phyloP scores from a whole-genome alignment of 23 red algal species.

The Agarophyton chilense region DNA sequence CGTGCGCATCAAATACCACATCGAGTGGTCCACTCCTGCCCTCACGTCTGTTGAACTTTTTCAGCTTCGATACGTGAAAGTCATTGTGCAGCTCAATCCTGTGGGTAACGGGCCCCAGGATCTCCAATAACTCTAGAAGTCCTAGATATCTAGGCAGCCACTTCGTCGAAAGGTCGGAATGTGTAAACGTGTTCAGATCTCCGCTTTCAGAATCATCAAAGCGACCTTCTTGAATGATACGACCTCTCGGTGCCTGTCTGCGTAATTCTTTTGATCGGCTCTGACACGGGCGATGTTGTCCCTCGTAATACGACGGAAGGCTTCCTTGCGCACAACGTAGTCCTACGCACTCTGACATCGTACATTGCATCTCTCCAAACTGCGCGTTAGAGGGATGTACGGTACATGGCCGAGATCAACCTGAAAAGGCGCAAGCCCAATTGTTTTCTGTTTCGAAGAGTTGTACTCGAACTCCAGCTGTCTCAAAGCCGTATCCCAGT shows the following conservation, averaged over 20 bases:
- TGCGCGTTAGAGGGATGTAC: background rate
- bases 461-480: constrained; percentile 30
- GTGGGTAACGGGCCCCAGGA: background rate
- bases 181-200: too few species aligned
- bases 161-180: too few species aligned
- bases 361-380: background rate
- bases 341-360: background rate
- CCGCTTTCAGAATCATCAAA: too few species aligned
- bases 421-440: constrained; percentile 9
- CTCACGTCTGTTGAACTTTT: background rate
- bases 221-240: background rate
- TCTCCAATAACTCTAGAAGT: background rate
- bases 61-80: constrained; percentile 27
- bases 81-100: constrained; percentile 6
- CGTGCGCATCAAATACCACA: too few species aligned
- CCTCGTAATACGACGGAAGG: background rate
- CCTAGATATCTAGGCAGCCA: too few species aligned
- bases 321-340: background rate
- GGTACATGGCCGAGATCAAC: background rate
- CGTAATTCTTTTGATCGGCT: background rate
- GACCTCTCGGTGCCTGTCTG: background rate
- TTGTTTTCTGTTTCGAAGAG: background rate
- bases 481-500: background rate
- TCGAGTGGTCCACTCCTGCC: too few species aligned
- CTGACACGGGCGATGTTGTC: constrained; percentile 5